Conservation (phyloP, 164 flowering plant species). For the Warburgia ugandensis region DNA sequence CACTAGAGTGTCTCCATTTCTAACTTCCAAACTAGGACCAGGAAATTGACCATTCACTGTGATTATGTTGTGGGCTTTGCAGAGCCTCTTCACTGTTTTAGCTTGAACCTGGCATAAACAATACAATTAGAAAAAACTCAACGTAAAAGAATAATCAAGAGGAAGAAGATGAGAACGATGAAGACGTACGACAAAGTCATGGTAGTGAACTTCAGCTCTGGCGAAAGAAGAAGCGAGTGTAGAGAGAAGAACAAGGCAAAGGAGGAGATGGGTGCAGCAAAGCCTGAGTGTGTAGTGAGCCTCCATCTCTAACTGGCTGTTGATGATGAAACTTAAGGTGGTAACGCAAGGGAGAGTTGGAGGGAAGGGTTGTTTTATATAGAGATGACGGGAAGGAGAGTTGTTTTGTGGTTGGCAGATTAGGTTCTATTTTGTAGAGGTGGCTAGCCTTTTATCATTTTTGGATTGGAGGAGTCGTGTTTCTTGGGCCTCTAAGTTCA, state of each 20-base stretch:
- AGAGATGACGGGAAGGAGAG: conserved; percentile 2
- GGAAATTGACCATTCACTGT: conserved; percentile 88
- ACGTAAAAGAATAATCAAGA: no score
- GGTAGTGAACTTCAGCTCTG: conserved; percentile 31
- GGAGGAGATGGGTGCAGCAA: conserved; percentile 7
- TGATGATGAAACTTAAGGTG: background rate
- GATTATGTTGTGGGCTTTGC: conserved; percentile 60
- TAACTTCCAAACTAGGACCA: conserved; percentile 74
- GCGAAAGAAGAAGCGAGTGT: conserved; percentile 6
- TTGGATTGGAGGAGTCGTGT: background rate
- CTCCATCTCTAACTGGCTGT: conserved; percentile 3
- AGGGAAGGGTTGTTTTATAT: conserved; percentile 15
- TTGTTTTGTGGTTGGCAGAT: conserved; percentile 39
- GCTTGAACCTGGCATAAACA: conserved; percentile 91
- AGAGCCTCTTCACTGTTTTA: conserved; percentile 92
- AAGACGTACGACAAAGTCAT: conserved; percentile 52
- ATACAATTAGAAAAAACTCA: no score
- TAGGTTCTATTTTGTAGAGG: conserved; percentile 35
- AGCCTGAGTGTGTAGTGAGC: conserved; percentile 4
- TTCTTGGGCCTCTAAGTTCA: conserved; percentile 20
- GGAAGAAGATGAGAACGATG: no score
- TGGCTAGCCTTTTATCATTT: no score
- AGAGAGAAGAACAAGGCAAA: conserved; percentile 9
- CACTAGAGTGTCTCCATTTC: conserved; percentile 70
- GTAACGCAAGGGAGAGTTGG: conserved; percentile 9